These are phyloP conservation scores for Hylodesmum podocarpum DNA, from an alignment of 306 rosid genomes.

Conservation along the genomic window DNA sequence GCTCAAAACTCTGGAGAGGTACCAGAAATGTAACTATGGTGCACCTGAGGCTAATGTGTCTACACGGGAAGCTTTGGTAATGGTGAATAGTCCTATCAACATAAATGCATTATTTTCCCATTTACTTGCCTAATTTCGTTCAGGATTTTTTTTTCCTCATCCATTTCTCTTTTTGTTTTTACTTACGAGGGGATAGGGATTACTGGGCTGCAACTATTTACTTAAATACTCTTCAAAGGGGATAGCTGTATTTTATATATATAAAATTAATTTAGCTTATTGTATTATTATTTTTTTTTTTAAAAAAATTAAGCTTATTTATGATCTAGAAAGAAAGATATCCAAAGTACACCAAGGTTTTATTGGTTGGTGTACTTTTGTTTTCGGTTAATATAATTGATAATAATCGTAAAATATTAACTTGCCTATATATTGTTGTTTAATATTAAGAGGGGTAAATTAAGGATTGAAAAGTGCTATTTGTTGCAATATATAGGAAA, in stretches of 20 bases:
- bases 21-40: conserved; percentile 96
- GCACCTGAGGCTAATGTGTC: conserved; percentile 88
- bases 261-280: background rate
- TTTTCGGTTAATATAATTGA: background rate
- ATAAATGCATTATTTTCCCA: background rate
- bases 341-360: background rate
- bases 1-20: conserved; percentile 99
- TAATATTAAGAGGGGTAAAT: background rate
- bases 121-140: background rate
- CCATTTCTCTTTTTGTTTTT: background rate
- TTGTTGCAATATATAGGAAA: background rate
- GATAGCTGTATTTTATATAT: background rate
- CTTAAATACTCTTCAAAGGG: background rate
- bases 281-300: too few species aligned
- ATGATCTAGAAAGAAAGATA: background rate
- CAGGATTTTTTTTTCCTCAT: background rate
- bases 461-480: background rate
- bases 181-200: background rate
- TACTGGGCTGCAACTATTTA: background rate
- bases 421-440: background rate
- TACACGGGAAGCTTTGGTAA: conserved; percentile 93
- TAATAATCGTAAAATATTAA: background rate
- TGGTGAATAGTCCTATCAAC: conserved; percentile 22
- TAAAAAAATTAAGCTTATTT: too few species aligned
- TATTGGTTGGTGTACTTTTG: background rate